Conservation (phyloP, 192 early-diverging fungal species). For the Powellomyces hirtus region DNA sequence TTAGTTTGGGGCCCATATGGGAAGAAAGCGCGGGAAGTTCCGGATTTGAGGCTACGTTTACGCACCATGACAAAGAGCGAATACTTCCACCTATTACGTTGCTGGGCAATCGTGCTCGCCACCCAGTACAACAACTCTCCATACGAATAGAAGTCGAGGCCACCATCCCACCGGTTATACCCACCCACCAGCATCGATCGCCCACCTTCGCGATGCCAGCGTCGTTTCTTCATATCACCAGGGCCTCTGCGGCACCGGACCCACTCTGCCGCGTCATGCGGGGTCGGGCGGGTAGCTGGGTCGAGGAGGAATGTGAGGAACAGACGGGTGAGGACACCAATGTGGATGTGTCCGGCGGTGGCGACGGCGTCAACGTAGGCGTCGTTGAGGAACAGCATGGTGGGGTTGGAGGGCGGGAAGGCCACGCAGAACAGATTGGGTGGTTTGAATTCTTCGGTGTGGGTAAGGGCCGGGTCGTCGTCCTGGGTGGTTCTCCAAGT, state of each 20-base stretch:
- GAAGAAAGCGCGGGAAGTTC: too few relatives aligned
- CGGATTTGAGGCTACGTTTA: too few relatives aligned
- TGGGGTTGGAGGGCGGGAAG: conserved; percentile 15
- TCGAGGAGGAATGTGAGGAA: conserved; percentile 21
- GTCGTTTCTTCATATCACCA: not conserved
- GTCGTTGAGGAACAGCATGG: conserved; percentile 20
- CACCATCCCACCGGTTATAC: conserved; percentile 16
- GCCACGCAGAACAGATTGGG: conserved; percentile 14
- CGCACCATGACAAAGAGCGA: not conserved
- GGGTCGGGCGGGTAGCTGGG: conserved; percentile 10
- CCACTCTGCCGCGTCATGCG: conserved; percentile 10
- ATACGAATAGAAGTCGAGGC: conserved; percentile 14
- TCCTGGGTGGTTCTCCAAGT: not conserved
- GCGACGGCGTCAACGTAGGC: conserved; percentile 20
- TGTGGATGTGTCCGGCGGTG: conserved; percentile 15
- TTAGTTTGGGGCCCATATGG: too few relatives aligned
- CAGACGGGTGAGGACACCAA: conserved; percentile 16
- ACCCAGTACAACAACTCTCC: conserved; percentile 20
- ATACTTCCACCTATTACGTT: conserved; percentile 1
- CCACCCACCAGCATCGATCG: not conserved
- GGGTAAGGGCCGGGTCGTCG: not conserved
- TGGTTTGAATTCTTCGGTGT: conserved; percentile 8
- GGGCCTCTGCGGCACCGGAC: not conserved
- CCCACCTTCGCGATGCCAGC: not conserved
- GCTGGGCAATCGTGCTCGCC: not conserved